A percentile compares a stretch with the other conserved stretches of the same genome.
Evolutionary conservation across 495 filamentous ascomycete species (phyloP).

Genomic region (Chlorociboria aeruginascens): DNA sequence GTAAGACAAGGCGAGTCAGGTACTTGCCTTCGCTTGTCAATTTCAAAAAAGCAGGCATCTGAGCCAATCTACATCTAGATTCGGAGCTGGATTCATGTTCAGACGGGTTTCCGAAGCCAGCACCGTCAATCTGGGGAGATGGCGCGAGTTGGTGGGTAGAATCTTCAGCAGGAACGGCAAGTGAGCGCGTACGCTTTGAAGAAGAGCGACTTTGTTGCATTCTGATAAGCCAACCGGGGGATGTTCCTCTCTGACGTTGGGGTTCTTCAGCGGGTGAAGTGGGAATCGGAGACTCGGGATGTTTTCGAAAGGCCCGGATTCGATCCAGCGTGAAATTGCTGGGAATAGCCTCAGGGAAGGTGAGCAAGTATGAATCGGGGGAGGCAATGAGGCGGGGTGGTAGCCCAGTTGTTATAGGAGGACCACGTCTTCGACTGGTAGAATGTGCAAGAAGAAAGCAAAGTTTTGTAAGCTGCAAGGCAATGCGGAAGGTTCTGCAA

Average conservation of each 20-base stretch:
- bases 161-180: background rate
- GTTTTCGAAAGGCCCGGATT: slow-evolving; percentile 16
- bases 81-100: slow-evolving; percentile 1
- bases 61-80: background rate
- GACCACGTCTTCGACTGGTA: background rate
- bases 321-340: slow-evolving; percentile 17
- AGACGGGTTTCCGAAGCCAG: slow-evolving; percentile 14
- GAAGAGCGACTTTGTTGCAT: slow-evolving; percentile 12
- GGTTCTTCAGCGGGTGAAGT: background rate
- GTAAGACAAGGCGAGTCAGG: background rate
- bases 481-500: too few relatives aligned
- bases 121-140: slow-evolving; percentile 9
- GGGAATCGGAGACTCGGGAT: slow-evolving; percentile 13
- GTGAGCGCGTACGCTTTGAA: slow-evolving; percentile 12
- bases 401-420: background rate
- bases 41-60: slow-evolving; percentile 33
- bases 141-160: background rate
- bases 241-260: slow-evolving; percentile 7
- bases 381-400: background rate
- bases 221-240: slow-evolving; percentile 16
- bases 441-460: background rate
- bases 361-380: background rate
- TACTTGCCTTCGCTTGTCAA: slow-evolving; percentile 23
- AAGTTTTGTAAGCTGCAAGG: background rate
- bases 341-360: background rate